These are phyloP conservation scores for Amaranthus palmeri DNA, from an alignment of 148 eudicot species.

Conservation along the genomic window DNA sequence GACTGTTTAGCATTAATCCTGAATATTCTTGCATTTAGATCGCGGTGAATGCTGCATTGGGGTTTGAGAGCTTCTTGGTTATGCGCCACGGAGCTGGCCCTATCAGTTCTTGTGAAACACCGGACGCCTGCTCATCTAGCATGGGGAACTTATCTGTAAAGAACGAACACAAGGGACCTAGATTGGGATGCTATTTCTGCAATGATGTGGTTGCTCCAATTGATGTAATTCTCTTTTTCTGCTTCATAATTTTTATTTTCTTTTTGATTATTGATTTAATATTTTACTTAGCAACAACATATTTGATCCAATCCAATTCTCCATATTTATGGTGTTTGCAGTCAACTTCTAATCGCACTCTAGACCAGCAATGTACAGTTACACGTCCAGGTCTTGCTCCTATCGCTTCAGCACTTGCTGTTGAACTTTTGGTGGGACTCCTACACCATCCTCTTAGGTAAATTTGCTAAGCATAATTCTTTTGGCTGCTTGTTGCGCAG, in stretches of 20 bases:
- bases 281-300: not conserved
- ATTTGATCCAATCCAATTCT: not conserved
- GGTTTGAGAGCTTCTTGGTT: slow-evolving; percentile 92
- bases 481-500: not conserved
- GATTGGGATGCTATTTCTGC: slow-evolving; percentile 97
- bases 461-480: not conserved
- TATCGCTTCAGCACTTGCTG: slow-evolving; percentile 93
- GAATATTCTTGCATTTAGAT: slow-evolving; percentile 37
- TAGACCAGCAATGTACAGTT: slow-evolving; percentile 98
- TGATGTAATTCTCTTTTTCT: slow-evolving; percentile 47
- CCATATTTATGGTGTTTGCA: slow-evolving; percentile 30
- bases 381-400: slow-evolving; percentile 99
- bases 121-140: slow-evolving; percentile 33
- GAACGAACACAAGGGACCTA: slow-evolving; percentile 32
- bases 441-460: slow-evolving; percentile 90
- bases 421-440: slow-evolving; percentile 84
- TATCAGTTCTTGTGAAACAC: slow-evolving; percentile 23
- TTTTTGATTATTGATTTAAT: not conserved
- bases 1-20: not conserved
- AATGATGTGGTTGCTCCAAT: slow-evolving; percentile 94
- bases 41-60: slow-evolving; percentile 78
- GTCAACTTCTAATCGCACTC: slow-evolving; percentile 89
- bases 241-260: not conserved
- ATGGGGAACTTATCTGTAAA: slow-evolving; percentile 40
- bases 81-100: slow-evolving; percentile 98